phyloP scores from a whole-genome alignment of 2,329 filamentous ascomycete species.

The Tolypocladium inflatum region DNA sequence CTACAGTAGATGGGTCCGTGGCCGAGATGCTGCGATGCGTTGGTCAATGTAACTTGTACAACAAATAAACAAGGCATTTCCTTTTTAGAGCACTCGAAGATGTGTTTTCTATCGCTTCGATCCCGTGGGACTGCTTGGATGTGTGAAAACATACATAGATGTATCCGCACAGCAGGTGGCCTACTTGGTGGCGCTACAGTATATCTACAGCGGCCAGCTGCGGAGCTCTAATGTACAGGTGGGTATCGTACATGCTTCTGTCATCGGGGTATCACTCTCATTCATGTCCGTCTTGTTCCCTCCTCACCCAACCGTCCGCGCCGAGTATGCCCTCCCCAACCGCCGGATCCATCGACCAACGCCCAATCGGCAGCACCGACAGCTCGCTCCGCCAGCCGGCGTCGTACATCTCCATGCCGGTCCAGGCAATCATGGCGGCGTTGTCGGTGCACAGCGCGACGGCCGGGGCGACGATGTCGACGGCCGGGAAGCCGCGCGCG shows the following conservation, averaged over 20 bases:
- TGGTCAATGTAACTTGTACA: slow-evolving; percentile 4
- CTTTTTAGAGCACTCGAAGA: neutral
- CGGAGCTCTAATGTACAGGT: neutral
- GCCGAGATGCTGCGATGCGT: neutral
- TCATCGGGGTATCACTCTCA: neutral
- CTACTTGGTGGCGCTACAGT: neutral
- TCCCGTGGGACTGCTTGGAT: neutral
- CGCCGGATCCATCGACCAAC: slow-evolving; percentile 66
- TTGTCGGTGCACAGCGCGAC: slow-evolving; percentile 80
- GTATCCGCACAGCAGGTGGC: no score
- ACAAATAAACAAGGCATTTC: slow-evolving; percentile 1
- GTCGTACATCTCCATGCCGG: slow-evolving; percentile 85
- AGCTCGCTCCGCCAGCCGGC: slow-evolving; percentile 61
- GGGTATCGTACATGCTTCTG: neutral
- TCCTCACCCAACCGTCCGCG: slow-evolving; percentile 34
- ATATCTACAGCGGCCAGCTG: neutral
- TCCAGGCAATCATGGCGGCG: slow-evolving; percentile 95
- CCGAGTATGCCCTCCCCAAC: slow-evolving; percentile 51
- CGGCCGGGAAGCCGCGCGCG: slow-evolving; percentile 51
- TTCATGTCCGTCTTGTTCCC: neutral
- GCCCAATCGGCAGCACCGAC: slow-evolving; percentile 48
- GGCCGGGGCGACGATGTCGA: slow-evolving; percentile 67
- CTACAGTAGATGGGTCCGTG: neutral
- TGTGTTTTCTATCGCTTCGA: neutral
- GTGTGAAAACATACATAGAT: no score